These are phyloP conservation scores for Solanum bulbocastanum DNA, from an alignment of 257 asterid species.

Conservation along the genomic window DNA sequence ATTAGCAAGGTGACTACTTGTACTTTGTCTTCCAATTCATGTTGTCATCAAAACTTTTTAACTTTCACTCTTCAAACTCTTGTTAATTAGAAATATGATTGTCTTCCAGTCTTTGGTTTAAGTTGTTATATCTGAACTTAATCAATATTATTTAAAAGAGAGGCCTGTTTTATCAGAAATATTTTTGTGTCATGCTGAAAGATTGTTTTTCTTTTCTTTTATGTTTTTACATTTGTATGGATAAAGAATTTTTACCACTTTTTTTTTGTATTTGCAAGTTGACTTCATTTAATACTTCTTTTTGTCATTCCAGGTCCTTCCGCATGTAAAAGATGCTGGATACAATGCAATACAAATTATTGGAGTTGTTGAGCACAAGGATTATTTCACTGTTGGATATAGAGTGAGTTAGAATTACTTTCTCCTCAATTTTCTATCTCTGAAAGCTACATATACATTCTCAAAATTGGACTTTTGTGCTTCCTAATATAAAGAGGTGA, in stretches of 20 bases:
- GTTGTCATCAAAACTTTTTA: not conserved
- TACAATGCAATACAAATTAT: slow-evolving; percentile 86
- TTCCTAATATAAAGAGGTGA: not conserved
- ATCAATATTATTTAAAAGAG: not conserved
- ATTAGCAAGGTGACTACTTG: slow-evolving; percentile 38
- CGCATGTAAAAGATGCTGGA: slow-evolving; percentile 89
- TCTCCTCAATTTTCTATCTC: not conserved
- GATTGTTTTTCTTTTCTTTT: not conserved
- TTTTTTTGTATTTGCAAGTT: not conserved
- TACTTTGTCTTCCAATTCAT: not conserved
- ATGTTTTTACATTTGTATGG: not conserved
- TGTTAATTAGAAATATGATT: not conserved
- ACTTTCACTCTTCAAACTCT: not conserved
- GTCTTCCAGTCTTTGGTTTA: not conserved
- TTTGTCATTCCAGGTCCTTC: slow-evolving; percentile 53
- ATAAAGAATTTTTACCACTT: not conserved
- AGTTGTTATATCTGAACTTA: not conserved
- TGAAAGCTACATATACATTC: not conserved
- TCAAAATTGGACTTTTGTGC: not conserved
- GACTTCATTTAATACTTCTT: not conserved
- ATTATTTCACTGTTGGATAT: slow-evolving; percentile 83
- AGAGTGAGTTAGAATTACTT: slow-evolving; percentile 45
- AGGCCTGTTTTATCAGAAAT: not conserved
- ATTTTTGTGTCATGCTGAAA: not conserved
- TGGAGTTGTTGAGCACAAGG: slow-evolving; percentile 94